Percentiles rank a stretch among this genome's conserved stretches.
These are phyloP conservation scores for Boletus pseudopeckii DNA, from an alignment of 768 basidiomycete species.

Conservation along the genomic window DNA sequence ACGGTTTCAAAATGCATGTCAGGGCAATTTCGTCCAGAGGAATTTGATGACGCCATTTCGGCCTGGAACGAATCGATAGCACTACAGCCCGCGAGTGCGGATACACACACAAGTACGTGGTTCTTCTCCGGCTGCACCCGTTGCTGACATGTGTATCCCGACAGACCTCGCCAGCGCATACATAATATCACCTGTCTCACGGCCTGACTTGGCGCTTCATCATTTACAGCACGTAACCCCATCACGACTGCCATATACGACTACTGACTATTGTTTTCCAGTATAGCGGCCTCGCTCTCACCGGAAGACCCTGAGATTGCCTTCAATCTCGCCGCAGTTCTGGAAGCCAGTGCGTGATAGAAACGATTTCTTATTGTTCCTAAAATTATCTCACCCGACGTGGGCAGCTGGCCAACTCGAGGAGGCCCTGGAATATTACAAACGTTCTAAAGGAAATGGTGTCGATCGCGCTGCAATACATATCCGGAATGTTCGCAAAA, in stretches of 20 bases:
- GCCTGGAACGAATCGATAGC: constrained; percentile 85
- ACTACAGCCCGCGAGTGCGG: constrained; percentile 78
- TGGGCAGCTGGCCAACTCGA: constrained; percentile 70
- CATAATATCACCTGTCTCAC: constrained; percentile 72
- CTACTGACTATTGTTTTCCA: constrained; percentile 39
- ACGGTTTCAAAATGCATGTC: constrained; percentile 14
- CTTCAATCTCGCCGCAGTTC: constrained; percentile 86
- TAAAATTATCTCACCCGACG: constrained; percentile 29
- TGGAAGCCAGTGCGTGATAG: constrained; percentile 73
- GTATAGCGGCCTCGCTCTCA: constrained; percentile 76
- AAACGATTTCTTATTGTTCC: constrained; percentile 33
- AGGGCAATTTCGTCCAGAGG: constrained; percentile 49
- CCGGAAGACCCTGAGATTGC: constrained; percentile 90
- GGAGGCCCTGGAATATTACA: constrained; percentile 79
- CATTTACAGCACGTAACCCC: constrained; percentile 64
- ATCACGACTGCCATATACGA: constrained; percentile 28
- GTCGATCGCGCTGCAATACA: constrained; percentile 81
- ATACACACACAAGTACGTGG: constrained; percentile 79
- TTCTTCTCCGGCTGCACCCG: constrained; percentile 18
- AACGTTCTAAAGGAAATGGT: constrained; percentile 70
- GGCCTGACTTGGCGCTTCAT: constrained; percentile 83
- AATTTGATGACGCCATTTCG: constrained; percentile 80
- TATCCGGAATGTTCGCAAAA: constrained; percentile 67
- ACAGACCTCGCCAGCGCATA: constrained; percentile 87
- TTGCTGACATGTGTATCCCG: constrained; percentile 22